Base-by-base conservation (phyloP, 495 filamentous ascomycete genomes). In the Friedmanniomyces simplex region DNA sequence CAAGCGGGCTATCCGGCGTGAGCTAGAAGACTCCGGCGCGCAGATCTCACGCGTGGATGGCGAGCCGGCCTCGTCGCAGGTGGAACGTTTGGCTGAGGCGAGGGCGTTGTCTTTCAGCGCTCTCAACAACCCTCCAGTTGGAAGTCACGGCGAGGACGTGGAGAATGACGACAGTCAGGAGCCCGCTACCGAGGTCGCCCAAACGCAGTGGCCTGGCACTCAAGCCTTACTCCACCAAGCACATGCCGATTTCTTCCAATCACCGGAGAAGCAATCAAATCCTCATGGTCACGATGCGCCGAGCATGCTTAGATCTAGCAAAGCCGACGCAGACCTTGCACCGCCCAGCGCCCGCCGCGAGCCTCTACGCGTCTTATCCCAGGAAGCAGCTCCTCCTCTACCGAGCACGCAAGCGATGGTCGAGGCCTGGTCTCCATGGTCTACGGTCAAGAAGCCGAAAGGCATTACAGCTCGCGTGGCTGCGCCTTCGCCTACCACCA, bases 171-270 rank as follows among this genome's bases (percentile, higher is more conserved):
- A 47, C 10, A 24, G 10, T 12, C 20, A 26, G 18, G 25, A 5
- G 55, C 10, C 16, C 1, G 8, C n/a, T 2, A 22, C 3, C 43
- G 47, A 41, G 39, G 7, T 24, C n/a, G 21, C 52, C 5, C 41
- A 53, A 34, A 47, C 58, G 18, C 61, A 60, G 54, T 60, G 57
- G 61, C 41, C 57, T 7, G 61, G 58, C 2, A 60, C 61, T 13
- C 61, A 64, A 32, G 28, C 26, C 7, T 7, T 58, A 13, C 58
- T 64, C 16, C 6, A 47, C 20, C 46, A 64, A 57, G 61, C 61
- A 14, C 57, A 58, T 18, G 45, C 45, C 5, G 57, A 64, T 18
- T 34, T 60, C 20, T 64, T 56, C 36, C 25, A 21, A 7, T 64
- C 57, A 1, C 61, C 47, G 20, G 30, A 32, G 21, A 60, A 60